Evolutionary conservation across 306 rosid genomes (phyloP), one percentile per base, ranked within the genome.

Genomic region (Adenanthera pavonina): DNA sequence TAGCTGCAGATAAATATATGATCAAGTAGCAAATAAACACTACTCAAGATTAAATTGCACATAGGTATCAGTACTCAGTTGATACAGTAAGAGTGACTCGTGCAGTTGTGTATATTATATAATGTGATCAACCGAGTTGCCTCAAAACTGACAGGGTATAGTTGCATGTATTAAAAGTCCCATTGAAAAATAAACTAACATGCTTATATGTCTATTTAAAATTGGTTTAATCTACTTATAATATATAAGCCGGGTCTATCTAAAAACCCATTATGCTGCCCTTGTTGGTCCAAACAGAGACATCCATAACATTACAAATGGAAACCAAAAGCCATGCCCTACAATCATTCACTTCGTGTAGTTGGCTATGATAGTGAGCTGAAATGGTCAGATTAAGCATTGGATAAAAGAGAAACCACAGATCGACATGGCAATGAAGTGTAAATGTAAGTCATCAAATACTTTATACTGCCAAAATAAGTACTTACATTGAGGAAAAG

Each of bases 401-500:
- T 34, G 47, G 47, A 16, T 36, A 16, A 35, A 65, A 15, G 46
- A 65, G 70, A 78, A 19, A 20, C 43, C 3, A 44, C 5, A 40
- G 51, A 73, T 38, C 44, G 14, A 7, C 12, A 7, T 52, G 34
- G 36, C 38, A 69, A 76, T 30, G 80, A 25, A 71, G 6, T 2
- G 47, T 3, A 40, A 67, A n/a, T 10, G 60, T 17, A 48, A 4
- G 70, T 1, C 43, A 52, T 30, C 5, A 72, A 33, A 47, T 30
- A 86, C 30, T 25, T 25, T 25, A 25, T 25, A 25, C 30, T 0
- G 30, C 30, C 30, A 25, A 25, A 25, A 25, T 0, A 25, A 25
- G 30, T 25, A 25, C 91, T 83, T 78, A 88, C 90, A 47, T 66
- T 76, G 74, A 75, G 38, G 49, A 65, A 52, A 33, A 77, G 53